phyloP scores from a whole-genome alignment of 176 grass and related monocot species.

The Eleusine indica region DNA sequence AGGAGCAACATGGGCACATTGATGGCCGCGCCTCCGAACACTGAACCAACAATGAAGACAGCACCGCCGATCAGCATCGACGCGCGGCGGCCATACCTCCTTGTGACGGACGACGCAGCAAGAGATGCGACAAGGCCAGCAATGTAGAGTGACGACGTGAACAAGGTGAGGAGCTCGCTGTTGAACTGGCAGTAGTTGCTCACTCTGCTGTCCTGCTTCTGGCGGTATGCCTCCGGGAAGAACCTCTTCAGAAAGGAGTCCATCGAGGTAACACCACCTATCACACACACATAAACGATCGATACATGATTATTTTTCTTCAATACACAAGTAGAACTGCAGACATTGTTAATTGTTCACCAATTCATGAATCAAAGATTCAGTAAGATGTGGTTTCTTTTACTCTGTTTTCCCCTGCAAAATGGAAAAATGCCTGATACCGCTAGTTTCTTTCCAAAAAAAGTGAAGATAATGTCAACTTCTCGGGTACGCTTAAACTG shows the following conservation, averaged over 20 bases:
- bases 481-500: too few relatives aligned
- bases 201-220: constrained; percentile 48
- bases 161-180: constrained; percentile 75
- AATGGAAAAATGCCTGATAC: too few relatives aligned
- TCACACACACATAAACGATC: background rate
- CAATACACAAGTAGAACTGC: background rate
- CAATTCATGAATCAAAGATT: background rate
- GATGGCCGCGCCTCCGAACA: constrained; percentile 57
- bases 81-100: constrained; percentile 56
- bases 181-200: constrained; percentile 85
- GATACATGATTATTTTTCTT: too few relatives aligned
- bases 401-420: too few relatives aligned
- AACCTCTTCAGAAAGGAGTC: constrained; percentile 74
- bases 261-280: constrained; percentile 79
- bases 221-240: constrained; percentile 67
- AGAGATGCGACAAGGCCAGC: constrained; percentile 72
- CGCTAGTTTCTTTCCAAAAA: background rate
- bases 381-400: background rate
- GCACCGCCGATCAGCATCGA: constrained; percentile 73
- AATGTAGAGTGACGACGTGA: constrained; percentile 87
- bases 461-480: background rate
- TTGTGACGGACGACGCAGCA: constrained; percentile 63
- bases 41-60: constrained; percentile 65
- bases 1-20: constrained; percentile 78
- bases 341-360: too few relatives aligned